A percentile compares a stretch with the other conserved stretches of the same genome.
Evolutionary conservation across 2,329 filamentous ascomycete species (phyloP).

Genomic region (Diaporthe sp.): DNA sequence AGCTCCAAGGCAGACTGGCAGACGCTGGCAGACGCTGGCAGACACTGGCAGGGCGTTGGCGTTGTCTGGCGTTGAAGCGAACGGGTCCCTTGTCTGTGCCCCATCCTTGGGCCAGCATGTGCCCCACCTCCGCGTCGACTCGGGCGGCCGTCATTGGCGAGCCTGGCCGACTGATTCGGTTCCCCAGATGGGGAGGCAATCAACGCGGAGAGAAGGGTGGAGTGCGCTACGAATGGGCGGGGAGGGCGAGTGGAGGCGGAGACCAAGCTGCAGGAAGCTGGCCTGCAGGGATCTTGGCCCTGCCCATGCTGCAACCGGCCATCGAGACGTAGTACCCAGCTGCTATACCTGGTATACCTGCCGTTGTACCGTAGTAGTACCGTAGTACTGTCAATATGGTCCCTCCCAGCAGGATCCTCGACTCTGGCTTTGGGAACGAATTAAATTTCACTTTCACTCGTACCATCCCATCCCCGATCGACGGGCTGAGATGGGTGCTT

Average conservation of each 20-base stretch:
- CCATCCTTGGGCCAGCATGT: slow-evolving; percentile 16
- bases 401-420: slow-evolving; percentile 25
- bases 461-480: slow-evolving; percentile 17
- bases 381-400: not conserved
- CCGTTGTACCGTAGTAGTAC: not conserved
- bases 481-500: slow-evolving; percentile 11
- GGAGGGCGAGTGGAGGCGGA: not conserved
- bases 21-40: no score
- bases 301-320: slow-evolving; percentile 21
- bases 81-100: slow-evolving; percentile 25
- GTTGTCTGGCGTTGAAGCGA: slow-evolving; percentile 11
- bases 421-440: slow-evolving; percentile 17
- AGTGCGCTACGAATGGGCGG: no score
- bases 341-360: not conserved
- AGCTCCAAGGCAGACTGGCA: slow-evolving; percentile 7
- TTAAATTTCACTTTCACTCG: slow-evolving; percentile 15
- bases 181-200: slow-evolving; percentile 29
- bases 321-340: not conserved
- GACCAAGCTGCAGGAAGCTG: not conserved
- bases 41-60: not conserved
- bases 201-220: slow-evolving; percentile 25
- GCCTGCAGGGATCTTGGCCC: slow-evolving; percentile 18
- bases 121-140: slow-evolving; percentile 23
- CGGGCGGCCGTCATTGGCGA: slow-evolving; percentile 22
- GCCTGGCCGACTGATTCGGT: slow-evolving; percentile 20